phyloP scores from a whole-genome alignment of 108 stramenopile genomes.

The Nitzschia inconspicua region DNA sequence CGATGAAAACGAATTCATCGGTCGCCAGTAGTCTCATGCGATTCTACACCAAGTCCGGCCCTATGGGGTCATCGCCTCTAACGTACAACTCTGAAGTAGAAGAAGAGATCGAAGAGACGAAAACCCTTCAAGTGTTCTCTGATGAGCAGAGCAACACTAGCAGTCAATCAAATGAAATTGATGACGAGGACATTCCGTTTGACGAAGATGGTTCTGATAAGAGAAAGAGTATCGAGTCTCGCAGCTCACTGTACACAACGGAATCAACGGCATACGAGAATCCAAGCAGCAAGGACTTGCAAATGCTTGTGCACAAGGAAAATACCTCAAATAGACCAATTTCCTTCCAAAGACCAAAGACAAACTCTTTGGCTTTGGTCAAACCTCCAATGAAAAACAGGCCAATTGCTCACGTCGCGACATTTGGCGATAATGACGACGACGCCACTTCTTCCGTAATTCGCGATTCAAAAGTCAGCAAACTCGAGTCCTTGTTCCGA shows the following conservation, averaged over 20 bases:
- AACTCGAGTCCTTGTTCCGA: conserved; percentile 36
- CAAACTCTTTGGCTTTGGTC: too few relatives aligned
- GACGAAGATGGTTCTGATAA: background rate
- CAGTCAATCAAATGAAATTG: background rate
- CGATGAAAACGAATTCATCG: background rate
- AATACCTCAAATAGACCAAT: too few relatives aligned
- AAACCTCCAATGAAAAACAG: too few relatives aligned
- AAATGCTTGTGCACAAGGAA: background rate
- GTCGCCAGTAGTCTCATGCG: conserved; percentile 9
- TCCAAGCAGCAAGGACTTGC: background rate
- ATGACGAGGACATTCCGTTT: background rate
- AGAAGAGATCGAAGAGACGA: background rate
- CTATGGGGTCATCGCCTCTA: conserved; percentile 7
- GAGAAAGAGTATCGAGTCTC: background rate
- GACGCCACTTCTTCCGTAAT: conserved; percentile 2
- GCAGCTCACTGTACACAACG: conserved; percentile 2
- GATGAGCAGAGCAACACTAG: background rate
- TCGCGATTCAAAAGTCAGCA: conserved; percentile 21
- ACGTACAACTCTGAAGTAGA: conserved; percentile 2
- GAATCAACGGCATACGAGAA: conserved; percentile 7
- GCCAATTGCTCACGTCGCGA: too few relatives aligned
- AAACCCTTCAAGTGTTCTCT: background rate
- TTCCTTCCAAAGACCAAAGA: too few relatives aligned
- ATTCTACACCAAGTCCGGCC: conserved; percentile 10
- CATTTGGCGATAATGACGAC: too few relatives aligned